Percentiles rank a stretch among this genome's conserved stretches.
phyloP scores from a whole-genome alignment of 306 rosid species.

The Cyamopsis tetragonoloba region DNA sequence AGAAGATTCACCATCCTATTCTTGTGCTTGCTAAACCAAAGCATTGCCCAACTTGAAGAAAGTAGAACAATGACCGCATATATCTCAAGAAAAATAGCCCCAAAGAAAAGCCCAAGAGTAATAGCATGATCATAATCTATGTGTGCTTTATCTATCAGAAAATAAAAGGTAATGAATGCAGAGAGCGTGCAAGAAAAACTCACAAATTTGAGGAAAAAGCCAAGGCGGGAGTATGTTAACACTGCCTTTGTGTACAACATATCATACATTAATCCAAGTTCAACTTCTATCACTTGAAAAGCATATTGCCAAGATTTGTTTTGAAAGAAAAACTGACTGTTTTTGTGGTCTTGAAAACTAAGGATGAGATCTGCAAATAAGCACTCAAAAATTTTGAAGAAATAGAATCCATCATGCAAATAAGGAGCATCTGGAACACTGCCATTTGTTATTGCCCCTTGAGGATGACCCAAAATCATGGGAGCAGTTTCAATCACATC shows the following conservation, averaged over 20 bases:
- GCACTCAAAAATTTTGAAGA: conserved; percentile 19
- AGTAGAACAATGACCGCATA: conserved; percentile 17
- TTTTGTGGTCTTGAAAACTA: conserved; percentile 22
- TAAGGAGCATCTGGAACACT: neutral
- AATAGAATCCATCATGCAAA: conserved; percentile 17
- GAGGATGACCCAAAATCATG: neutral
- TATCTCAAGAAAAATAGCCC: conserved; percentile 35
- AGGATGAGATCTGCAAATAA: conserved; percentile 47
- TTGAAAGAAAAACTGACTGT: conserved; percentile 18
- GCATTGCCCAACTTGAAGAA: conserved; percentile 29
- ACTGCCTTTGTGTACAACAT: conserved; percentile 40
- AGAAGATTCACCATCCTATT: neutral
- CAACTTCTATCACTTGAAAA: conserved; percentile 39
- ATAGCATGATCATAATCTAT: neutral
- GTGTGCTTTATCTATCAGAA: neutral
- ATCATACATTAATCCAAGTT: conserved; percentile 50
- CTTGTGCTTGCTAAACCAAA: conserved; percentile 19
- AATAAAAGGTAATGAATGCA: conserved; percentile 4
- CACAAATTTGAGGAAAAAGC: conserved; percentile 10
- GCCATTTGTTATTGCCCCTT: neutral
- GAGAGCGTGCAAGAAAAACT: neutral
- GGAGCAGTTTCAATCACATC: conserved; percentile 7
- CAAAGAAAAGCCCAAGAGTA: conserved; percentile 21
- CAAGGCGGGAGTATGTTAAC: neutral
- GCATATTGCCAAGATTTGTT: neutral